phyloP scores from a whole-genome alignment of 2,329 filamentous ascomycete species.

The Penicillium sp. region DNA sequence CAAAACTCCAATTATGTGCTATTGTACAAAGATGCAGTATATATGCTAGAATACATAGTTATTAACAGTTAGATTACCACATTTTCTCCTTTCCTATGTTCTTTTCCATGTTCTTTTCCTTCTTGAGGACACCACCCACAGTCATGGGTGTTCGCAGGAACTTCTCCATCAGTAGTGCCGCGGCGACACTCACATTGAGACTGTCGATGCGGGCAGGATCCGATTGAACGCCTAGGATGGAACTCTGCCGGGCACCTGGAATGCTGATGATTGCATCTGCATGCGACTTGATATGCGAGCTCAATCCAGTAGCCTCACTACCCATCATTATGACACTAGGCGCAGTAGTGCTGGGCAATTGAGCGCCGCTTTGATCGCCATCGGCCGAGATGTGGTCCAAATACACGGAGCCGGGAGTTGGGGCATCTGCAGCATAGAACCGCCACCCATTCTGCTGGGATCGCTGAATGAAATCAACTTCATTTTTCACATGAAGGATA shows the following conservation, averaged over 20 bases:
- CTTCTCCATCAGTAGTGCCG: constrained; percentile 62
- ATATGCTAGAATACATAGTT: constrained; percentile 8
- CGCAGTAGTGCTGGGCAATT: constrained; percentile 49
- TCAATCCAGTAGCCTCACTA: constrained; percentile 73
- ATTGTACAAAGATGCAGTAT: constrained; percentile 16
- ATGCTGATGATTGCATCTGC: constrained; percentile 68
- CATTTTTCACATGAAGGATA: constrained; percentile 67
- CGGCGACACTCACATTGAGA: constrained; percentile 88
- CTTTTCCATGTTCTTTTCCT: constrained; percentile 11
- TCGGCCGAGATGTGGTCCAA: constrained; percentile 17
- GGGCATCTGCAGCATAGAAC: constrained; percentile 70
- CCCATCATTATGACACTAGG: constrained; percentile 81
- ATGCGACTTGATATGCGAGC: constrained; percentile 60
- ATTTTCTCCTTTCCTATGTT: constrained; percentile 6
- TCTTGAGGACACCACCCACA: constrained; percentile 22
- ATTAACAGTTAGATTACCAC: constrained; percentile 17
- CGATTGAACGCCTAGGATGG: constrained; percentile 34
- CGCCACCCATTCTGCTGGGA: constrained; percentile 75
- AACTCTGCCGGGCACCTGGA: constrained; percentile 48
- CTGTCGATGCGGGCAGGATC: constrained; percentile 68
- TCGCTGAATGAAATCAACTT: constrained; percentile 65
- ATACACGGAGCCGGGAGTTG: constrained; percentile 29
- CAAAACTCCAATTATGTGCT: constrained; percentile 4
- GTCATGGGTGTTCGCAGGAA: constrained; percentile 38
- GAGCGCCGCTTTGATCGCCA: constrained; percentile 38